Conservation (phyloP, 2,329 filamentous ascomycete genomes). For the Colletotrichum tropicale region DNA sequence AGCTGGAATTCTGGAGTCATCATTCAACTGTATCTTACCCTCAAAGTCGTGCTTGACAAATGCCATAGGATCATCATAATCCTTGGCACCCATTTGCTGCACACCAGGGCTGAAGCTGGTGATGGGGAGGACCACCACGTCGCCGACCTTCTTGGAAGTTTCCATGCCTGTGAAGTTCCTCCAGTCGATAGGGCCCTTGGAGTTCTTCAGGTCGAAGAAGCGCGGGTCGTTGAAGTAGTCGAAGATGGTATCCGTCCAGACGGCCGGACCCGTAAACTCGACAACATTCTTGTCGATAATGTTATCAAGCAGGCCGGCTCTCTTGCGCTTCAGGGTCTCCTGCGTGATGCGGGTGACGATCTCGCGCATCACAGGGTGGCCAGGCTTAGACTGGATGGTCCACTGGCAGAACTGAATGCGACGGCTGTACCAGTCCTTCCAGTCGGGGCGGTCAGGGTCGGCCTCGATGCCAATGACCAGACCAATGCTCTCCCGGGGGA, state of each 20-base stretch:
- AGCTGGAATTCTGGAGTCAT: background rate
- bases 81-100: conserved; percentile 88
- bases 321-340: conserved; percentile 77
- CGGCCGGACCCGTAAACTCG: conserved; percentile 90
- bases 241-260: conserved; percentile 95
- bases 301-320: conserved; percentile 64
- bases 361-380: conserved; percentile 89
- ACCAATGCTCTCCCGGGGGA: conserved; percentile 80
- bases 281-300: conserved; percentile 74
- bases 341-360: conserved; percentile 86
- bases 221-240: conserved; percentile 90
- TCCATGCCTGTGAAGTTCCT: conserved; percentile 89
- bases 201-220: conserved; percentile 81
- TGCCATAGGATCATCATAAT: conserved; percentile 90
- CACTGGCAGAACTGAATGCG: conserved; percentile 98
- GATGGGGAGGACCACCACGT: conserved; percentile 92
- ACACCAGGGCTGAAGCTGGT: conserved; percentile 97
- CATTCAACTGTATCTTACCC: conserved; percentile 59
- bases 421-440: conserved; percentile 94
- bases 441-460: conserved; percentile 90
- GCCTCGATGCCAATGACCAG: conserved; percentile 95
- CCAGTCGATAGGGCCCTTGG: conserved; percentile 79
- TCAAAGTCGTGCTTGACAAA: conserved; percentile 98
- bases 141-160: conserved; percentile 83
- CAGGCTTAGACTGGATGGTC: conserved; percentile 96